Percentiles rank a stretch among this genome's conserved stretches.
phyloP scores from a whole-genome alignment of 305 asterid genomes.

The Solanum hybrid region DNA sequence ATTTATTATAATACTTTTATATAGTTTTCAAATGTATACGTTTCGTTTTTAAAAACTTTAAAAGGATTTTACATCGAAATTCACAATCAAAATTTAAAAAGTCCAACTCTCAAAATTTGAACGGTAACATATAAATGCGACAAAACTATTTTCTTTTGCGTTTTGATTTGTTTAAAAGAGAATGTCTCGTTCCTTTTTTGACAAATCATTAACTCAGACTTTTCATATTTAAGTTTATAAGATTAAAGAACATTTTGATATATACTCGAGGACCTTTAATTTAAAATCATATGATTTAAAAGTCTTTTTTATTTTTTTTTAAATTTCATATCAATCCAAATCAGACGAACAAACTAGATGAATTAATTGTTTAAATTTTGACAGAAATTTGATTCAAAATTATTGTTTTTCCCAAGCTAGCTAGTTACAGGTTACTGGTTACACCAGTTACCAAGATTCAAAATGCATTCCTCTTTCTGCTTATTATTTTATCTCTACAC shows the following conservation, averaged over 20 bases:
- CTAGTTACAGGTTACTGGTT: conserved; percentile 1
- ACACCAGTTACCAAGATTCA: conserved; percentile 2
- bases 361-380: background rate
- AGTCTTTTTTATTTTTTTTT: rapidly evolving
- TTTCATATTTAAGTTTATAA: too few relatives aligned
- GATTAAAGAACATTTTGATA: too few relatives aligned
- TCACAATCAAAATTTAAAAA: background rate
- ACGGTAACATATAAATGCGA: background rate
- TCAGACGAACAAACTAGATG: background rate
- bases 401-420: background rate
- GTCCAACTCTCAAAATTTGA: background rate
- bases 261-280: background rate
- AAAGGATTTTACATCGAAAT: background rate
- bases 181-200: background rate
- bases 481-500: background rate
- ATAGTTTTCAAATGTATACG: background rate
- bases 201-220: background rate
- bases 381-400: background rate
- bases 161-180: background rate
- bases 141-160: too few relatives aligned
- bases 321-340: background rate
- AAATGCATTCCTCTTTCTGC: background rate
- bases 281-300: too few relatives aligned
- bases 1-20: too few relatives aligned
- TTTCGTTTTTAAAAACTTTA: background rate